Evolutionary conservation across 345 rosid species (phyloP).

Genomic region (Laguncularia racemosa): DNA sequence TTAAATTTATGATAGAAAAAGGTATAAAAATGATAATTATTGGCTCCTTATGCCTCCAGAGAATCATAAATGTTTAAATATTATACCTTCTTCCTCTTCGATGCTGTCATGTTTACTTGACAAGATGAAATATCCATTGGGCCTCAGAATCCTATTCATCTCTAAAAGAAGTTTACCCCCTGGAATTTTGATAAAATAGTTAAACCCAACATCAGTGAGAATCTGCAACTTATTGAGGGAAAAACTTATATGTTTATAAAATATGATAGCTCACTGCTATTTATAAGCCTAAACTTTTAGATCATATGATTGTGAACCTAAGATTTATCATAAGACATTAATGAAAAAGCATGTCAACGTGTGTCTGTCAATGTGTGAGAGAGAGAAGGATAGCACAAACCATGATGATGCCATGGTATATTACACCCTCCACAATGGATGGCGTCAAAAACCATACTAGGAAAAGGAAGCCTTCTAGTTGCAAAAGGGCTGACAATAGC

Average conservation of each 20-base stretch:
- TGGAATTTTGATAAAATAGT: conserved; percentile 15
- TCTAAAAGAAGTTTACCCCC: conserved; percentile 87
- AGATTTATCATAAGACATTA: background rate
- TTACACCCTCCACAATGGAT: conserved; percentile 82
- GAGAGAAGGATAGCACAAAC: conserved; percentile 25
- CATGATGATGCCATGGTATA: conserved; percentile 77
- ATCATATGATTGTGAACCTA: no score
- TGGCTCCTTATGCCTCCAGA: no score
- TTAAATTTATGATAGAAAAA: no score
- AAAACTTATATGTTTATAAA: conserved; percentile 3
- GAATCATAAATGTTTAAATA: no score
- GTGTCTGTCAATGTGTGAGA: background rate
- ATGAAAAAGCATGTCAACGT: conserved; percentile 1
- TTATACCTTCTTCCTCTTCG: conserved; percentile 74
- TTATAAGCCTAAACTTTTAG: no score
- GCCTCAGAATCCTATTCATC: conserved; percentile 89
- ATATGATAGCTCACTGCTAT: background rate
- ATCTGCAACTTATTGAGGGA: no score
- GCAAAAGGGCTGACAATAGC: conserved; percentile 62
- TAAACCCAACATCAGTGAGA: no score
- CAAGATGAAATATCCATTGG: conserved; percentile 82
- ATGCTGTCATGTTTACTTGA: conserved; percentile 64
- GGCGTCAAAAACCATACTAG: conserved; percentile 84
- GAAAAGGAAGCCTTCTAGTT: conserved; percentile 78
- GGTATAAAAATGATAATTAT: no score